These are phyloP conservation scores for Immersiporthe knoxdaviesiana DNA, from an alignment of 2,329 filamentous ascomycete genomes.

Conservation along the genomic window DNA sequence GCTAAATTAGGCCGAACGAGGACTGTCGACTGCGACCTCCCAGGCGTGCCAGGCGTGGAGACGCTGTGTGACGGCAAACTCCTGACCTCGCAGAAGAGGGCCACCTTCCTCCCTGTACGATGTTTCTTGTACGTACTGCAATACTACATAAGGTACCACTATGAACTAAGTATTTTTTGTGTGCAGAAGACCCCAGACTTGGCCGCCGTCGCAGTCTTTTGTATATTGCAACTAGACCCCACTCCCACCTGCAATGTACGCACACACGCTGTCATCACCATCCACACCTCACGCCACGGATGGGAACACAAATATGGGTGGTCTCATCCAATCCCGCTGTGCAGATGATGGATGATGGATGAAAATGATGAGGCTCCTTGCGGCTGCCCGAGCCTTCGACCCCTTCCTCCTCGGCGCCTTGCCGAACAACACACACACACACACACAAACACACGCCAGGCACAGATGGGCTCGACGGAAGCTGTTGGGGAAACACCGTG, in stretches of 20 bases:
- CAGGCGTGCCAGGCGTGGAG: too few species aligned
- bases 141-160: not conserved
- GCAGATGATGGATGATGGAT: too few species aligned
- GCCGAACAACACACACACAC: slow-evolving; percentile 6
- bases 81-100: not conserved
- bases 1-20: slow-evolving; percentile 14
- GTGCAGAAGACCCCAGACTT: not conserved
- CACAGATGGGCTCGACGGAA: not conserved
- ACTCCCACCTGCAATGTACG: slow-evolving; percentile 1
- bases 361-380: not conserved
- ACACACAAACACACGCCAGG: too few species aligned
- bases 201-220: not conserved
- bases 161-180: too few species aligned
- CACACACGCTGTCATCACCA: not conserved
- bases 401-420: slow-evolving; percentile 3
- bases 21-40: not conserved
- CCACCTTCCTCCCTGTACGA: slow-evolving; percentile 6
- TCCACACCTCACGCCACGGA: slow-evolving; percentile 17
- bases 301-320: not conserved
- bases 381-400: not conserved
- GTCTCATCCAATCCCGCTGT: slow-evolving; percentile 11
- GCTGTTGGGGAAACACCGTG: not conserved
- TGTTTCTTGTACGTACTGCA: not conserved
- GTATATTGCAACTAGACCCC: not conserved
- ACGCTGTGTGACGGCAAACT: too few species aligned